Base-by-base conservation (phyloP, 176 grass and related monocot genomes). In the Cenchrus fungigraminus region DNA sequence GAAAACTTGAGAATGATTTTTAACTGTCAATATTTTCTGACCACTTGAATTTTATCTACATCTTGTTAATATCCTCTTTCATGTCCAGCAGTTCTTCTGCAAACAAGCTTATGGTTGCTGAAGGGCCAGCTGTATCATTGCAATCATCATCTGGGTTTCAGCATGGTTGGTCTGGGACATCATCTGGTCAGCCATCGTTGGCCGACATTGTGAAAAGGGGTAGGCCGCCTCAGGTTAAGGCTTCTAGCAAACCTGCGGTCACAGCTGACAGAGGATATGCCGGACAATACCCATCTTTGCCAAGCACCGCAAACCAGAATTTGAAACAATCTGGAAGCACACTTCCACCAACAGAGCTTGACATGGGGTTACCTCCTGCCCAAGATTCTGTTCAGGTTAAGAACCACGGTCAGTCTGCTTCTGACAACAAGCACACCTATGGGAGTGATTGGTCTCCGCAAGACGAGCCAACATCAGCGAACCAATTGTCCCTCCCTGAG, bases 161-260 rank as follows among this genome's bases (percentile, higher is more conserved):
- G 84, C 87, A 92, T 16, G 74, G 85, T 82, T 97, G 94, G 94
- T 91, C 92, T 71, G 97, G 94, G 76, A 71, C 83, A 1, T 87
- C 92, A 0, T 87, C 92, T 42, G 97, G 94, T 81, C 94, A 92
- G 68, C 53, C 92, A 76, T 99, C 97, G 8, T 92, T 99, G 97
- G 97, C 94, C 4, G 97, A 99, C 89, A 89, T 99, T 80, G 97
- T 99, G 34, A 97, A 97, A 87, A 97, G 89, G 94, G 94, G 97
- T 9, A 84, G 88, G 64, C 88, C 93, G 64, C 88, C 93, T 79
- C 90, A 92, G 80, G 79, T 17, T 22, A 99, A 92, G 81, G 62
- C 90, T 58, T 67, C 78, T 84, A 70, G 71, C 77, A 81, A 84
- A 57, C 55, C 85, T 87, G 70, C 20, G 71, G 86, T 89, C 28